A percentile compares a stretch with the other conserved stretches of the same genome.
phyloP scores from a whole-genome alignment of 192 early-diverging fungal species.

The Paraglomus occultum region DNA sequence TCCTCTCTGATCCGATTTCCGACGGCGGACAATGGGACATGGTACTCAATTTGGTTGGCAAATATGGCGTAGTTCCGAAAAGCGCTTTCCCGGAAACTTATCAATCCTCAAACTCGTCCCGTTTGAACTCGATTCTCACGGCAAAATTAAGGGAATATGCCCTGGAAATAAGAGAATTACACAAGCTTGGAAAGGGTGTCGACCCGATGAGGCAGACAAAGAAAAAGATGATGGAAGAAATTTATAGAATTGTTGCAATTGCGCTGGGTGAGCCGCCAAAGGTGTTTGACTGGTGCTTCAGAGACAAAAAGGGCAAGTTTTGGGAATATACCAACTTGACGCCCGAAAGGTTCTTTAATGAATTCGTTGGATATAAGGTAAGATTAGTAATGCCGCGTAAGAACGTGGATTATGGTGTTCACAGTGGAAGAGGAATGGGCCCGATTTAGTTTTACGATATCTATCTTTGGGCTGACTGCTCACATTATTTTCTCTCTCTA shows the following conservation, averaged over 20 bases:
- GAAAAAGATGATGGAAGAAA: conserved; percentile 58
- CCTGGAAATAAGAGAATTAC: conserved; percentile 52
- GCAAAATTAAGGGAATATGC: conserved; percentile 70
- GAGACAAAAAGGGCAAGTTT: conserved; percentile 72
- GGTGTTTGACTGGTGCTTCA: conserved; percentile 63
- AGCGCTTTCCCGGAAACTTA: conserved; percentile 60
- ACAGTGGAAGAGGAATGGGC: neutral
- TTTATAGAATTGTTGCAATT: conserved; percentile 69
- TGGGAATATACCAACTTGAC: conserved; percentile 52
- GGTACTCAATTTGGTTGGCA: conserved; percentile 72
- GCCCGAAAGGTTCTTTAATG: conserved; percentile 60
- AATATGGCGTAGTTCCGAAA: conserved; percentile 77
- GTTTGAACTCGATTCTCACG: conserved; percentile 61
- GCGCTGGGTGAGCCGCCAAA: conserved; percentile 70
- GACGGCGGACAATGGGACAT: conserved; percentile 83
- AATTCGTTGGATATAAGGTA: conserved; percentile 58
- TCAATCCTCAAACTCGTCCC: conserved; percentile 58
- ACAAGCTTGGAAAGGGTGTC: conserved; percentile 41
- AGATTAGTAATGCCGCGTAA: conserved; percentile 12
- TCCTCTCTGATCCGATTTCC: conserved; percentile 62
- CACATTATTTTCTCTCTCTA: conserved; percentile 24
- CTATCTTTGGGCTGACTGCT: neutral
- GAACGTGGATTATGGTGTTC: no score
- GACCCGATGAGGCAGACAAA: conserved; percentile 53
- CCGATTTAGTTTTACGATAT: neutral